Conservation (phyloP, 169 alveolate species). For the Plasmodium adleri region DNA sequence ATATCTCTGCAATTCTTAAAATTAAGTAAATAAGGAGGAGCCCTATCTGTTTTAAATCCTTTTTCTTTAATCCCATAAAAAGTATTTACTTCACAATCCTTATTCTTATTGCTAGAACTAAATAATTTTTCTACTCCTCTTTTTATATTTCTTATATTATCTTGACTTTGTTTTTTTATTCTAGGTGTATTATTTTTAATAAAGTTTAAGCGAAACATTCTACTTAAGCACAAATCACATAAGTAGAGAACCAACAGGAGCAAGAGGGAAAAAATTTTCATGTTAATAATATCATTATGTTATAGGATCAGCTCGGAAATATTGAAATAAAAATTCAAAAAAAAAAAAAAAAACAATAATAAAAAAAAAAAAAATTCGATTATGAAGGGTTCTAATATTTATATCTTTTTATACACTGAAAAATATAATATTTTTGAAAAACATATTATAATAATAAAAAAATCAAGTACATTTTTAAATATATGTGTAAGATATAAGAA, state of each 20-base stretch:
- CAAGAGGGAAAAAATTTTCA: constrained; percentile 7
- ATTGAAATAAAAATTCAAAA: neutral
- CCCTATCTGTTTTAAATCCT: constrained; percentile 9
- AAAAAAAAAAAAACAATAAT: neutral
- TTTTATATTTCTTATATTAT: neutral
- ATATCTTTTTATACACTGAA: too few species aligned
- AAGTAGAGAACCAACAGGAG: neutral
- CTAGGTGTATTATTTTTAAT: neutral
- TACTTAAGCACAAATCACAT: neutral
- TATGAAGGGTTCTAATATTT: too few species aligned
- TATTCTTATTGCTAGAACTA: neutral
- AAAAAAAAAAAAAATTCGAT: too few species aligned
- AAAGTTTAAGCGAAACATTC: constrained; percentile 32
- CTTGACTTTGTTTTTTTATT: neutral
- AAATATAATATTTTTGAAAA: too few species aligned
- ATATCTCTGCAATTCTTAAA: constrained; percentile 50
- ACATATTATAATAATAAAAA: too few species aligned
- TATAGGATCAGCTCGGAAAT: neutral
- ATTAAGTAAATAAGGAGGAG: constrained; percentile 58
- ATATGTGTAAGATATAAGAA: too few species aligned
- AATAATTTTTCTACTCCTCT: neutral
- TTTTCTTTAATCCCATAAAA: constrained; percentile 29
- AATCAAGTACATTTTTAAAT: too few species aligned
- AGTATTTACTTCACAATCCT: neutral
- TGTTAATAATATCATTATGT: constrained; percentile 6